phyloP scores from a whole-genome alignment of 768 basidiomycete genomes.

The Leccinum imitatum region DNA sequence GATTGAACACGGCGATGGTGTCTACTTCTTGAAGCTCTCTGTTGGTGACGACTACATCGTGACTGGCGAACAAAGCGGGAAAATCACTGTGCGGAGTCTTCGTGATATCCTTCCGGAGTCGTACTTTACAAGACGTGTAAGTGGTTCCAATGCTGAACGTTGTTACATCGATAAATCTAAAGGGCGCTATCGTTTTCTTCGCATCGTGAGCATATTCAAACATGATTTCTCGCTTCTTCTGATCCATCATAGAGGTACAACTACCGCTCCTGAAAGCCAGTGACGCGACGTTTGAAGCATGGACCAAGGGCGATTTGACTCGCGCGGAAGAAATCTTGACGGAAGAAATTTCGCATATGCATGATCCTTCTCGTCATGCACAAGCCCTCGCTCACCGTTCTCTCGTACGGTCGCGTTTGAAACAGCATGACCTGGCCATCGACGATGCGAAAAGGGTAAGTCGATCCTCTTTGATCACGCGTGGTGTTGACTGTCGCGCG shows the following conservation, averaged over 20 bases:
- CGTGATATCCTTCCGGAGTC: not conserved
- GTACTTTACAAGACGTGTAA: conserved; percentile 1
- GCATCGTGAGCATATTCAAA: not conserved
- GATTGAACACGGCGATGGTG: not conserved
- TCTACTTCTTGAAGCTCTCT: conserved; percentile 2
- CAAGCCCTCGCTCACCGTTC: conserved; percentile 3
- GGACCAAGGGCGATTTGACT: not conserved
- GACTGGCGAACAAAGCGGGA: conserved; percentile 2
- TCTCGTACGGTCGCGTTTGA: not conserved
- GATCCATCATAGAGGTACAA: not conserved
- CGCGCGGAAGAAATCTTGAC: conserved; percentile 1
- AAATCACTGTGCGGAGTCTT: not conserved
- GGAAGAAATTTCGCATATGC: not conserved
- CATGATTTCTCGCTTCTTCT: not conserved
- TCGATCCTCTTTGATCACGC: rapidly evolving
- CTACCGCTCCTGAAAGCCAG: not conserved
- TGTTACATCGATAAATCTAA: not conserved
- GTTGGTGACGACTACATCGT: not conserved
- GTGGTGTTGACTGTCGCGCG: not conserved
- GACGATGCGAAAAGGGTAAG: conserved; percentile 10
- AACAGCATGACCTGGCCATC: not conserved
- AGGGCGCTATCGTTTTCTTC: not conserved
- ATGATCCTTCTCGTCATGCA: not conserved
- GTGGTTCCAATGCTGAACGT: not conserved
- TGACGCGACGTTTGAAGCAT: not conserved